Base-by-base conservation (phyloP, 2,329 filamentous ascomycete species). In the Penicillium aurantiogriseum region DNA sequence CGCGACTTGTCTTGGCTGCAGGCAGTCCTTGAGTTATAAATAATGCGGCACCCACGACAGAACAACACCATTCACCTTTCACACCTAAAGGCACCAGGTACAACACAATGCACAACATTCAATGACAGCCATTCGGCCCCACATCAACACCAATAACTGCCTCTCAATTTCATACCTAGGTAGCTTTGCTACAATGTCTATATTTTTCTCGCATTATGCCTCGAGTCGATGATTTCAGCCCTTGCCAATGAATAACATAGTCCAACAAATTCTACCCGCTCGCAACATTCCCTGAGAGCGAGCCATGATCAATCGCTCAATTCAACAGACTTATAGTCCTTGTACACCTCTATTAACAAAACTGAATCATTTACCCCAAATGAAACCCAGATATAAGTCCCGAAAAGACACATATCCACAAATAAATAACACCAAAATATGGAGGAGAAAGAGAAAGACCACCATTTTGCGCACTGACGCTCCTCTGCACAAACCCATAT, bases 401-500 rank as follows among this genome's bases (percentile, higher is more conserved):
- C 15, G n/a, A 29, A n/a, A 57, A 36, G 3, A 57, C 9, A 19
- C 36, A 36, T 23, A 56, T 51, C 54, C 54, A 57, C 19, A 57
- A 21, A 23, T 42, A 56, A 13, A 42, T 1, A 43, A 43, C 15
- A 23, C 17, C 10, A 13, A 39, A 35, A 17, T 36, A 29, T 23
- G 29, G 19, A 27, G 54, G 21, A 36, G 33, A 19, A 53, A n/a
- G 42, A 27, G 38, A 40, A 21, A 19, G 9, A 8, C 45, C 19
- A 27, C 15, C 42, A 27, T 23, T 19, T 25, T 56, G 54, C 17
- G 21, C 42, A 13, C 21, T 52, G 19, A 13, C 11, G 10, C 36
- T 31, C 17, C 39, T 25, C n/a, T 46, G 21, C 19, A 13, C 21
- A 6, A 36, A 11, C 17, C 19, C 49, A 67, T 88, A 88, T 29